phyloP scores from a whole-genome alignment of 176 grass and related monocot species.

The Miscanthus lutarioriparius region DNA sequence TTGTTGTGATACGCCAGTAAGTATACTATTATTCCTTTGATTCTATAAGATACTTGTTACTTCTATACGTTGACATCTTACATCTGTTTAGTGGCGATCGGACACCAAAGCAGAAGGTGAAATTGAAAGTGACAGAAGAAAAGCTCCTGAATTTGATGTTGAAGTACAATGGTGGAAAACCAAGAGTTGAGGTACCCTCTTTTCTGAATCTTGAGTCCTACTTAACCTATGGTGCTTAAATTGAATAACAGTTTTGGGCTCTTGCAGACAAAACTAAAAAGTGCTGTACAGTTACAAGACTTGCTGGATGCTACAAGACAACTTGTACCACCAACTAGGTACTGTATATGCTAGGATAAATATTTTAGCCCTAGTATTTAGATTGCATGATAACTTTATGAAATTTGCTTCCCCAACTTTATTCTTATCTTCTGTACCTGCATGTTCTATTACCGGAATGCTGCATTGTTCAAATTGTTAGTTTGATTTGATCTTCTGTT shows the following conservation, averaged over 20 bases:
- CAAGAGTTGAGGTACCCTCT: constrained; percentile 78
- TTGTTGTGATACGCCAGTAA: constrained; percentile 98
- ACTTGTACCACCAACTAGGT: constrained; percentile 93
- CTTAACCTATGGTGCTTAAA: constrained; percentile 19
- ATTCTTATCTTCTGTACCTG: not conserved
- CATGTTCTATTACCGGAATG: not conserved
- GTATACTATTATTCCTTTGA: constrained; percentile 32
- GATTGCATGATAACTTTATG: not conserved
- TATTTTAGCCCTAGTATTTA: constrained; percentile 23
- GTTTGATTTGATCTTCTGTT: constrained; percentile 10
- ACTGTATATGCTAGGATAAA: constrained; percentile 39
- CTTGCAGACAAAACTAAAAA: constrained; percentile 98
- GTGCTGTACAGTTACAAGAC: constrained; percentile 95
- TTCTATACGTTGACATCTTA: constrained; percentile 37
- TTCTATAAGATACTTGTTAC: not conserved
- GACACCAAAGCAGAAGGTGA: constrained; percentile 99
- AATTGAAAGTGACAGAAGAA: constrained; percentile 97
- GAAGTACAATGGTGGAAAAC: constrained; percentile 95
- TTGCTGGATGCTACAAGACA: constrained; percentile 96
- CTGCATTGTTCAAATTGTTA: constrained; percentile 1
- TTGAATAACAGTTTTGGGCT: constrained; percentile 16
- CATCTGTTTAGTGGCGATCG: constrained; percentile 79
- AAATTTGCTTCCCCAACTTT: not conserved
- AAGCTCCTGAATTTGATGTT: constrained; percentile 99
- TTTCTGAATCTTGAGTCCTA: constrained; percentile 17